A percentile compares a stretch with the other conserved stretches of the same genome.
These are phyloP conservation scores for Saccharomyces kudriavzevii DNA, from an alignment of 805 yeast species.

Conservation along the genomic window DNA sequence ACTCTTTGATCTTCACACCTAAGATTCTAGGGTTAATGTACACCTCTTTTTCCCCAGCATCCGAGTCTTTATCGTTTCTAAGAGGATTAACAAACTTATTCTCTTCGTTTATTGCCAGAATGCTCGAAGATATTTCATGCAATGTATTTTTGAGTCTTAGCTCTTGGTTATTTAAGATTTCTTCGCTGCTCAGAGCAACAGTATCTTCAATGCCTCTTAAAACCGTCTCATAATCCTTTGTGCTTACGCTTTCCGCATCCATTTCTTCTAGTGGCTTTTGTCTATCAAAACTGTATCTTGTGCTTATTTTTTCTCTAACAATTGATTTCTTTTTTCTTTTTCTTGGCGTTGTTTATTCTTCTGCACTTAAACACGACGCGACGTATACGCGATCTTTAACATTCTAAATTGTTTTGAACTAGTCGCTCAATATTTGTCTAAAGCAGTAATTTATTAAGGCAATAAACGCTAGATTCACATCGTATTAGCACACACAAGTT, in stretches of 20 bases:
- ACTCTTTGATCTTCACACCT: constrained; percentile 13
- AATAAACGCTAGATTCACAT: too few species aligned
- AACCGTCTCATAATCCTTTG: constrained; percentile 4
- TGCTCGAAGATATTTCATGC: constrained; percentile 19
- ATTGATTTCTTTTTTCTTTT: too few species aligned
- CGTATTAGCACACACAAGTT: too few species aligned
- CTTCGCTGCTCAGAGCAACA: constrained; percentile 12
- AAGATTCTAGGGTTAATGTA: constrained; percentile 10
- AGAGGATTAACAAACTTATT: constrained; percentile 12
- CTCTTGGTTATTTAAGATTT: constrained; percentile 18
- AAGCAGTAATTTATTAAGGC: too few species aligned
- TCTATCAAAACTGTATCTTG: not conserved
- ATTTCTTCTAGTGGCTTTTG: not conserved
- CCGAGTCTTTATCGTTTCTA: not conserved
- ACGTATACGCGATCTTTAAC: not conserved
- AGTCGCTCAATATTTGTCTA: too few species aligned
- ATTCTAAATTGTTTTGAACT: too few species aligned
- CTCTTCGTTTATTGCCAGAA: constrained; percentile 15
- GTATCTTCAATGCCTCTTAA: constrained; percentile 11
- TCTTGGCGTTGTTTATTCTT: not conserved
- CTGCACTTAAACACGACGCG: not conserved
- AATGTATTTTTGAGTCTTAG: constrained; percentile 10
- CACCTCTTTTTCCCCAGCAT: not conserved
- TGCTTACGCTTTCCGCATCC: not conserved
- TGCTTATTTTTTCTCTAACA: not conserved